These are phyloP conservation scores for Perkinsus marinus DNA, from an alignment of 169 alveolate species.

Conservation along the genomic window DNA sequence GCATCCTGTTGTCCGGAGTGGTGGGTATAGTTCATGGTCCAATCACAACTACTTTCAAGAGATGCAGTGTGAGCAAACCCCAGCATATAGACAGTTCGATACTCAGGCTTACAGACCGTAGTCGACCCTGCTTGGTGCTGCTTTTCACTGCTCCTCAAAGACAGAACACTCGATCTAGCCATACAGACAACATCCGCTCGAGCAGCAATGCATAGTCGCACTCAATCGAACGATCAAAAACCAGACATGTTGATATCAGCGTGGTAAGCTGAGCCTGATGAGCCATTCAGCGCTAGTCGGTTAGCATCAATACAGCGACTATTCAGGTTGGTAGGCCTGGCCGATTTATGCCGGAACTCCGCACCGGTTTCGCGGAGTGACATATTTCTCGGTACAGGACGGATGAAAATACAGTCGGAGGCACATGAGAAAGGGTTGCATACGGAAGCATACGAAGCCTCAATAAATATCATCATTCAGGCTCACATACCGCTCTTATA, in stretches of 20 bases:
- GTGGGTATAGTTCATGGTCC: background rate
- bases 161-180: background rate
- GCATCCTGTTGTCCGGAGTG: background rate
- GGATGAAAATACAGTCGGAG: background rate
- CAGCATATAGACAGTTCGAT: background rate
- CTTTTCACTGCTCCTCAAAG: background rate
- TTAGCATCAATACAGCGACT: too few species aligned
- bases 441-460: too few species aligned
- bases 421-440: background rate
- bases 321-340: background rate
- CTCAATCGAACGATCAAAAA: background rate
- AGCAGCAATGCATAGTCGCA: background rate
- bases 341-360: background rate
- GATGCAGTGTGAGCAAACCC: background rate
- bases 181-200: background rate
- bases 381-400: background rate
- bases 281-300: too few species aligned
- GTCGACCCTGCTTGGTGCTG: background rate
- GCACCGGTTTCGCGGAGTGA: background rate
- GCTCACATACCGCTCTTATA: too few species aligned
- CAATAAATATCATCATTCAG: too few species aligned
- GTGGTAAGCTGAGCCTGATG: background rate
- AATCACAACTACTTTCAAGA: background rate
- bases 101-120: background rate
- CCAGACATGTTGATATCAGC: background rate